These are phyloP conservation scores for Rhizophagus clarus DNA, from an alignment of 192 early-diverging fungal species.

Conservation along the genomic window DNA sequence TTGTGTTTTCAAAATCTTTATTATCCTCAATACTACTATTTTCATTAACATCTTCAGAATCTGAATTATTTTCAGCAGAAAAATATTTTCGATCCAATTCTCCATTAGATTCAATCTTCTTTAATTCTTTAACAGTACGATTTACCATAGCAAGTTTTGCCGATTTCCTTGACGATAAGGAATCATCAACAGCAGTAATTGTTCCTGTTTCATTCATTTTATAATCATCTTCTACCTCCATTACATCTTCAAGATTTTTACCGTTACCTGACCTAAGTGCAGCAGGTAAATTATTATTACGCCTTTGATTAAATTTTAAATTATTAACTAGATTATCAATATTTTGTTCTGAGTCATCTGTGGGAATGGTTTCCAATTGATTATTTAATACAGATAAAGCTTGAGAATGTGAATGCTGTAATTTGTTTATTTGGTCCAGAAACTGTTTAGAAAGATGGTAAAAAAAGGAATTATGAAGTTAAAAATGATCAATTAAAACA, in stretches of 20 bases:
- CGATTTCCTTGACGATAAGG: background rate
- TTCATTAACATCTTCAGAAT: constrained; percentile 20
- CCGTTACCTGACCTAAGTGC: background rate
- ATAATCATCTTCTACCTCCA: constrained; percentile 17
- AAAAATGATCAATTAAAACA: background rate
- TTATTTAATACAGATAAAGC: constrained; percentile 26
- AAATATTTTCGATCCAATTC: constrained; percentile 34
- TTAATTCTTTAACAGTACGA: background rate
- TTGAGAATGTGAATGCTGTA: constrained; percentile 33
- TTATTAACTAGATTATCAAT: constrained; percentile 29
- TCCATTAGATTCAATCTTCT: background rate
- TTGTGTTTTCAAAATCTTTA: background rate
- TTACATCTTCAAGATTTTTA: constrained; percentile 7
- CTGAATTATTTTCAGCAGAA: constrained; percentile 30
- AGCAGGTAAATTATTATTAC: constrained; percentile 2
- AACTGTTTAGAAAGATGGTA: background rate
- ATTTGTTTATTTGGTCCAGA: constrained; percentile 30
- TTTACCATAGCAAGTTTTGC: background rate
- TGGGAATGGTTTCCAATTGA: constrained; percentile 26
- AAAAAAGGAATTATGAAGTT: background rate
- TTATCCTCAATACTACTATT: constrained; percentile 10
- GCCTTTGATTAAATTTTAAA: constrained; percentile 20
- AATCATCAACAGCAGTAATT: background rate
- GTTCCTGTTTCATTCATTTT: constrained; percentile 6
- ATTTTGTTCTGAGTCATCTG: constrained; percentile 7